These are phyloP conservation scores for Vanilla planifolia DNA, from an alignment of 106 monocot species.

Conservation along the genomic window DNA sequence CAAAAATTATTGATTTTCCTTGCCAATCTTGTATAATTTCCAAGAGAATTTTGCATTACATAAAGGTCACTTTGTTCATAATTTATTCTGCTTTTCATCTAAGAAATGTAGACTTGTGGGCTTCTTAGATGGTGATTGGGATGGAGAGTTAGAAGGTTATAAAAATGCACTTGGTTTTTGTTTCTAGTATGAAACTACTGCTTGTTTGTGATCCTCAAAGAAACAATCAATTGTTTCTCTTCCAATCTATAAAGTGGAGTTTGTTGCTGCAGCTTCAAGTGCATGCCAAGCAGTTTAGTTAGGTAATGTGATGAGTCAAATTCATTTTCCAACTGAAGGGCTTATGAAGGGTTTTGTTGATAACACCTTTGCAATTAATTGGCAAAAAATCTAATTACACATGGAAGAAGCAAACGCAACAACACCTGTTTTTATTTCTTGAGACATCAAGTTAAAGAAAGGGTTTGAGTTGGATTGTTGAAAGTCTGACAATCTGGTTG, in stretches of 20 bases:
- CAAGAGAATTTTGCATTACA: background rate
- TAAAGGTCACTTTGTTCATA: background rate
- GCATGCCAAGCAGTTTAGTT: constrained; percentile 7
- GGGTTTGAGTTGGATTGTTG: background rate
- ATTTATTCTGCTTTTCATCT: constrained; percentile 1
- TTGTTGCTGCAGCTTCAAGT: constrained; percentile 1
- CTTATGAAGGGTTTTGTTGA: background rate
- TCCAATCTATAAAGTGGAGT: constrained; percentile 9
- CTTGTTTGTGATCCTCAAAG: constrained; percentile 1
- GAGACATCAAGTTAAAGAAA: background rate
- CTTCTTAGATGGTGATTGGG: background rate
- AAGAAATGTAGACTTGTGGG: background rate
- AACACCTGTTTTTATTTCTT: constrained; percentile 6
- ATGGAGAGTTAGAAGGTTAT: background rate
- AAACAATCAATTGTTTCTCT: background rate
- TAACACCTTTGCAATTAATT: constrained; percentile 2
- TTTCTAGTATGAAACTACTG: background rate
- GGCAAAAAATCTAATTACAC: constrained; percentile 2
- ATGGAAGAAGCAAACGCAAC: constrained; percentile 6
- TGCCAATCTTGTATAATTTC: background rate
- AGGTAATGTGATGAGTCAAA: background rate
- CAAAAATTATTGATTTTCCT: background rate
- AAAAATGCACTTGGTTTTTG: background rate
- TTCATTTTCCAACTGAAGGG: background rate
- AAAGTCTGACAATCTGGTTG: constrained; percentile 2